Conservation (phyloP, 345 rosid genomes). For the Eucalyptus victrix region DNA sequence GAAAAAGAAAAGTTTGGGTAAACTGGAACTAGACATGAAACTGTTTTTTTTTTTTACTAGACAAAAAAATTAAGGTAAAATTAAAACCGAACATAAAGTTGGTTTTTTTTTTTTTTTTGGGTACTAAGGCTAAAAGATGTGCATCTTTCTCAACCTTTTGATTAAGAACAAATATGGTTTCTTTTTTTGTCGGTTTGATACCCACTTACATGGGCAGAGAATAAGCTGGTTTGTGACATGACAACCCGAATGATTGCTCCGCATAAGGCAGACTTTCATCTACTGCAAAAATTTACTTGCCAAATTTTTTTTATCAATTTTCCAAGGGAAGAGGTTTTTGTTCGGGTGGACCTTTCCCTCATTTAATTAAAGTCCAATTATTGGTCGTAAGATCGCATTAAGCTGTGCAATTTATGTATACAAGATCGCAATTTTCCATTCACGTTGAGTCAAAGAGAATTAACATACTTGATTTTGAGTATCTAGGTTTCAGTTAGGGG, state of each 20-base stretch:
- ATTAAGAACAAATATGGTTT: too few relatives aligned
- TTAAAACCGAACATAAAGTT: background rate
- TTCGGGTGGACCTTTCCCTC: background rate
- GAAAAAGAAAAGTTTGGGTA: background rate
- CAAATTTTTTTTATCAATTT: background rate
- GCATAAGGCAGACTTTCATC: background rate
- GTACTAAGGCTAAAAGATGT: background rate
- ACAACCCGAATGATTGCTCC: background rate
- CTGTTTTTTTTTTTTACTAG: background rate
- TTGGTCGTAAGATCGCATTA: background rate
- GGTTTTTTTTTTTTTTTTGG: background rate
- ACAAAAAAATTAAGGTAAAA: background rate
- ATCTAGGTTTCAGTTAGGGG: fast-evolving
- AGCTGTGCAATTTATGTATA: background rate
- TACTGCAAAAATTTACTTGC: background rate
- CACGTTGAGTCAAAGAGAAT: background rate
- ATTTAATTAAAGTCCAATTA: background rate
- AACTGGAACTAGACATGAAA: background rate
- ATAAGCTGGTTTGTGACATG: background rate
- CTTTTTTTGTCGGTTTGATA: background rate
- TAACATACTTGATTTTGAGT: too few relatives aligned
- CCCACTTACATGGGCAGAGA: background rate
- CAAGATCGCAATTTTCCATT: too few relatives aligned
- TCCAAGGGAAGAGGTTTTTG: background rate
- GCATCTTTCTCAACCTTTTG: background rate